Evolutionary conservation across 202 grass and related monocot species (phyloP).

Genomic region (Bolboschoenoplectus hybrid): DNA sequence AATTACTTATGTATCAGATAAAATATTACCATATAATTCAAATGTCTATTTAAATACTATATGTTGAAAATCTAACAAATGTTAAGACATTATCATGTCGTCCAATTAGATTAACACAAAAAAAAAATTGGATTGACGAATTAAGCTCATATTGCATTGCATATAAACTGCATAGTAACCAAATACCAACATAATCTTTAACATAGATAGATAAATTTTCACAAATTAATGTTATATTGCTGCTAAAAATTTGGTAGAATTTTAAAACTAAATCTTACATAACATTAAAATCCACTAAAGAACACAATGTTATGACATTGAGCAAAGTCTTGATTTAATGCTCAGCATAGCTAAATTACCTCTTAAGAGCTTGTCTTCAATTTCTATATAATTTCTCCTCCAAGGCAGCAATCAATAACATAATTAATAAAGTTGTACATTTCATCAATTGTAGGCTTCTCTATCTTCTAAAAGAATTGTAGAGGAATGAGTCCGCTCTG

Average conservation of each 20-base stretch:
- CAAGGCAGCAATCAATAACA: no score
- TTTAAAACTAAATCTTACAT: not conserved
- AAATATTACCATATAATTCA: not conserved
- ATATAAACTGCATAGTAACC: no score
- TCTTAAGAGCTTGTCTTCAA: no score
- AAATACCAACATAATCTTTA: not conserved
- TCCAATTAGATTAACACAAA: not conserved
- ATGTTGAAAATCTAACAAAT: not conserved
- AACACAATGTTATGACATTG: not conserved
- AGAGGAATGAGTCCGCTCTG: slow-evolving; percentile 3
- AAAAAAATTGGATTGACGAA: not conserved
- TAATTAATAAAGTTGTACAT: no score
- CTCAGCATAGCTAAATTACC: no score
- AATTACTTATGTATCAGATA: not conserved
- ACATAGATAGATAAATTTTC: not conserved
- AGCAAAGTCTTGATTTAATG: not conserved
- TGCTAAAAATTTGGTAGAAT: not conserved
- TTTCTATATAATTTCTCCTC: no score
- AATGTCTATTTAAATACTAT: not conserved
- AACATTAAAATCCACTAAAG: not conserved
- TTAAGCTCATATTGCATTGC: no score
- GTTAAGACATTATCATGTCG: not conserved
- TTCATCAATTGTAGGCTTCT: not conserved
- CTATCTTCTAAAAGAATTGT: not conserved
- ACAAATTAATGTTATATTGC: not conserved